phyloP scores from a whole-genome alignment of 2,329 filamentous ascomycete species.

The Aspergillus costaricaensis region DNA sequence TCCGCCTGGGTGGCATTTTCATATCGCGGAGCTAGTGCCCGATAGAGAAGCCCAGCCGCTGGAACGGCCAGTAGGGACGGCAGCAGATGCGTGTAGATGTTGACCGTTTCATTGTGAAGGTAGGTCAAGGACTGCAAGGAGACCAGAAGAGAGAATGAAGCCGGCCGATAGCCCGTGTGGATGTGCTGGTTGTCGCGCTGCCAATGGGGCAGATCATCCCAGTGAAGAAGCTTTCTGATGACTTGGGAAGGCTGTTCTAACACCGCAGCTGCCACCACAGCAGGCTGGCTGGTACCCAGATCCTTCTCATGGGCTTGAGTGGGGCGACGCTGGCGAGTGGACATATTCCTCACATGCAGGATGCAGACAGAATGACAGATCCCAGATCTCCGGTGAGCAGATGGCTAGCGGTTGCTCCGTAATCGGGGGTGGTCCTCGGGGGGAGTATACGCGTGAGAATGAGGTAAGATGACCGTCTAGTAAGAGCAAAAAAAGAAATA shows the following conservation, averaged over 20 bases:
- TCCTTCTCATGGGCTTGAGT: slow-evolving; percentile 22
- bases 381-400: slow-evolving; percentile 2
- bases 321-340: slow-evolving; percentile 36
- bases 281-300: slow-evolving; percentile 27
- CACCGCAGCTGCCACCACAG: slow-evolving; percentile 27
- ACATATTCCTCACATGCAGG: slow-evolving; percentile 29
- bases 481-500: neutral
- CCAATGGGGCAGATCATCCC: slow-evolving; percentile 56
- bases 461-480: neutral
- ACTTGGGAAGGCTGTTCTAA: slow-evolving; percentile 32
- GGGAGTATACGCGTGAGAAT: neutral
- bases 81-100: slow-evolving; percentile 71
- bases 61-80: slow-evolving; percentile 64
- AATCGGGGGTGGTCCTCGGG: neutral
- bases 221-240: slow-evolving; percentile 47
- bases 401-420: neutral
- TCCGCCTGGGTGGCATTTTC: slow-evolving; percentile 63
- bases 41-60: slow-evolving; percentile 57
- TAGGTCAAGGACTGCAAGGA: slow-evolving; percentile 62
- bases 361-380: slow-evolving; percentile 13
- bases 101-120: slow-evolving; percentile 69
- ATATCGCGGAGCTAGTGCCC: slow-evolving; percentile 65
- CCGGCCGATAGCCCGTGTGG: slow-evolving; percentile 64
- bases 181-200: slow-evolving; percentile 71
- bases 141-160: slow-evolving; percentile 60